phyloP scores from a whole-genome alignment of 805 yeast genomes.

The Barnettozyma sp. region DNA sequence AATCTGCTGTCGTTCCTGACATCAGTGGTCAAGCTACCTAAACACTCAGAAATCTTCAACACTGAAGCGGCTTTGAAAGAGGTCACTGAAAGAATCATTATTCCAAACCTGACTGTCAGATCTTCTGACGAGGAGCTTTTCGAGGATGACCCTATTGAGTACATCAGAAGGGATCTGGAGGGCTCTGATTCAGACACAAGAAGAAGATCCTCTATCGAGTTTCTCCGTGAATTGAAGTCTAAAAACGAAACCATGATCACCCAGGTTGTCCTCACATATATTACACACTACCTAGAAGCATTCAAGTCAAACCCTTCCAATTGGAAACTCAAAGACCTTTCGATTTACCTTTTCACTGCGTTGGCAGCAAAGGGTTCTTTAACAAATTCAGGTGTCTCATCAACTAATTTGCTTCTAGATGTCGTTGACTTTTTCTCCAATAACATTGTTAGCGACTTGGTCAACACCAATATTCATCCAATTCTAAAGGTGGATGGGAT shows the following conservation, averaged over 20 bases:
- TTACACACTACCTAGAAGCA: constrained; percentile 54
- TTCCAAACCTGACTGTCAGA: constrained; percentile 84
- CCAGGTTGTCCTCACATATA: constrained; percentile 63
- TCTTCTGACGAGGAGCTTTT: constrained; percentile 86
- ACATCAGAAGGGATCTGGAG: constrained; percentile 86
- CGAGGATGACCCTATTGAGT: constrained; percentile 96
- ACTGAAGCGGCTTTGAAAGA: constrained; percentile 59
- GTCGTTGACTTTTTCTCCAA: constrained; percentile 78
- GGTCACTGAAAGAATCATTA: constrained; percentile 72
- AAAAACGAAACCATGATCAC: constrained; percentile 72
- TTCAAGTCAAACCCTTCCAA: constrained; percentile 39
- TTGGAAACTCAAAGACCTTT: constrained; percentile 86
- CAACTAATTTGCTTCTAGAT: constrained; percentile 79
- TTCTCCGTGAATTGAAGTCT: constrained; percentile 77
- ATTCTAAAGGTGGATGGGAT: constrained; percentile 89
- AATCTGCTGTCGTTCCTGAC: constrained; percentile 77
- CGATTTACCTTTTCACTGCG: constrained; percentile 78
- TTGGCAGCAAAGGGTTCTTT: constrained; percentile 87
- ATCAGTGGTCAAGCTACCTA: constrained; percentile 65
- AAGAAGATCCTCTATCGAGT: constrained; percentile 88
- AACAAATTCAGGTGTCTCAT: constrained; percentile 80
- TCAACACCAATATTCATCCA: constrained; percentile 53
- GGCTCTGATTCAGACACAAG: constrained; percentile 93
- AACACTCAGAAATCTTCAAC: constrained; percentile 59
- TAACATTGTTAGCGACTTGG: constrained; percentile 77